These are phyloP conservation scores for Craspedostauros australis DNA, from an alignment of 108 stramenopile species.

Conservation along the genomic window DNA sequence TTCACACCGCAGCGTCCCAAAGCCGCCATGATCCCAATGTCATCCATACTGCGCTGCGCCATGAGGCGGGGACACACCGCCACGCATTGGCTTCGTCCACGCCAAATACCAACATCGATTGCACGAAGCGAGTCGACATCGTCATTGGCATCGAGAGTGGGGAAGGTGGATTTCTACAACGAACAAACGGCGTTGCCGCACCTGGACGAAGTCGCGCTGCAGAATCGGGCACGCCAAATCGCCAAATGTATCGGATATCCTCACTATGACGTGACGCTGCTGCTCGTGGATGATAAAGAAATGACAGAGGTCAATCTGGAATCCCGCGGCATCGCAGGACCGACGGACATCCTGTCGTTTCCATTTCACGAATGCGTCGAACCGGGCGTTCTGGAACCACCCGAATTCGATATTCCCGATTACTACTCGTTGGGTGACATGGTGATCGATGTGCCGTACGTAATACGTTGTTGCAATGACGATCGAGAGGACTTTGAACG, in stretches of 20 bases:
- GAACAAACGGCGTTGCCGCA: constrained; percentile 28
- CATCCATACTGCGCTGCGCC: too few relatives aligned
- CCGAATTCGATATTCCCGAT: constrained; percentile 65
- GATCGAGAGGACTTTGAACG: constrained; percentile 26
- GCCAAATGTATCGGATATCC: constrained; percentile 38
- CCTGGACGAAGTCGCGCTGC: constrained; percentile 31
- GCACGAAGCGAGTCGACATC: too few relatives aligned
- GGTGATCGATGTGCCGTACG: constrained; percentile 86
- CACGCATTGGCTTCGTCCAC: too few relatives aligned
- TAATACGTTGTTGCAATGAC: constrained; percentile 57
- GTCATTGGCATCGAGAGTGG: too few relatives aligned
- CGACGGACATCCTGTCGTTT: constrained; percentile 88
- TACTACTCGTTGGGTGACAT: constrained; percentile 88
- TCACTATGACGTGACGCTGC: constrained; percentile 63
- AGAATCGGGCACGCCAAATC: constrained; percentile 34
- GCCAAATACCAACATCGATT: too few relatives aligned
- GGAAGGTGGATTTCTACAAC: constrained; percentile 34
- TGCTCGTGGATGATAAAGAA: constrained; percentile 58
- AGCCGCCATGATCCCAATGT: too few relatives aligned
- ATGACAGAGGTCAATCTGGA: constrained; percentile 72
- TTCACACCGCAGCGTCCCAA: too few relatives aligned
- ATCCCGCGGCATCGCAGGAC: constrained; percentile 49
- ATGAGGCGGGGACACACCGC: too few relatives aligned
- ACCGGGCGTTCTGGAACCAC: constrained; percentile 60
- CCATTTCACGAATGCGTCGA: constrained; percentile 48